Base-by-base conservation (phyloP, 2,329 filamentous ascomycete species). In the Alternaria ethzedia region DNA sequence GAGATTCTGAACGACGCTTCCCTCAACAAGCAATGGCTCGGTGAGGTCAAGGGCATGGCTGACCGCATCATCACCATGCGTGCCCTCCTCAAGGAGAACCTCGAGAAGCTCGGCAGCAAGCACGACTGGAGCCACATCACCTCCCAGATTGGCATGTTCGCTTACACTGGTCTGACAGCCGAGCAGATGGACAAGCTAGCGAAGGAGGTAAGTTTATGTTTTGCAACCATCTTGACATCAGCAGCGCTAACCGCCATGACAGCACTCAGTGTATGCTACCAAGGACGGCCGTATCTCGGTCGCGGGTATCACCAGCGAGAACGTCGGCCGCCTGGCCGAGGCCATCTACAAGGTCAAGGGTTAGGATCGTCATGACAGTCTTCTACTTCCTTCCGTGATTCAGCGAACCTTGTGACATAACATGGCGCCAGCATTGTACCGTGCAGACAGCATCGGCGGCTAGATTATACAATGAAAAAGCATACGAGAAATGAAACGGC, bases 101-200 rank as follows among this genome's bases (percentile, higher is more conserved):
- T 99, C 59, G 93, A 97, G 88, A 90, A 92, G 83, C 89, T 97
- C 67, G 95, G 95, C 80, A 96, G 92, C 86, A 94, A 94, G 88
- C 93, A 96, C 83, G 93, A 98, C 86, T 99, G 96, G 96, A 92
- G 91, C 81, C 96, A 99, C 87, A 99, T 99, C 84, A 98, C 96
- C 73, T 94, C 87, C 83, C 80, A 88, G 88, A 99, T 99, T 77
- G 96, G 96, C 85, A 99, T 99, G 96, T 99, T 99, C 79, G 95
- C 96, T 74, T 99, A 97, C 88, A 99, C 96, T 56, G 96, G 96
- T 66, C 86, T 99, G 76, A 95, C 87, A 75, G 85, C 94, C 59
- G 90, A 95, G 83, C 92, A 97, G 85, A 97, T 98, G 93, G 91
- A 95, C 59, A 85, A 85, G 76, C 87, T 99, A 67, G 93, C 94